A percentile compares a stretch with the other conserved stretches of the same genome.
Evolutionary conservation across 179 eudicot species (phyloP).

Genomic region (Spergularia azorica): DNA sequence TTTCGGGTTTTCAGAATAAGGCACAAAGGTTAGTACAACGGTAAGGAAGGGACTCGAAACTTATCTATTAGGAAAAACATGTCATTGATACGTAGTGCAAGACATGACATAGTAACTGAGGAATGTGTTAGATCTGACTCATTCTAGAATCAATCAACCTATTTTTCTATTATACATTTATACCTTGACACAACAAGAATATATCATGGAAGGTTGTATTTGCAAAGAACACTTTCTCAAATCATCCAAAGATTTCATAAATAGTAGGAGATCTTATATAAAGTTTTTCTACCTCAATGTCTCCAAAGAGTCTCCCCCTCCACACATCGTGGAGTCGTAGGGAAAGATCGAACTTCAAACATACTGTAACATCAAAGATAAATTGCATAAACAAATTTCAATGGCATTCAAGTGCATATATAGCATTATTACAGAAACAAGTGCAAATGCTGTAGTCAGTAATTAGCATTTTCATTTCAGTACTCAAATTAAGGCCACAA

Average conservation of each 20-base stretch:
- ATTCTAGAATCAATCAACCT: background rate
- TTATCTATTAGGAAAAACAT: background rate
- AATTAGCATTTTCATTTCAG: no score
- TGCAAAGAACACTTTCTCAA: background rate
- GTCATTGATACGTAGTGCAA: background rate
- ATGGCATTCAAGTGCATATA: background rate
- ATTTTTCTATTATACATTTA: background rate
- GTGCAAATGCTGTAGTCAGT: no score
- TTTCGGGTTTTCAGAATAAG: background rate
- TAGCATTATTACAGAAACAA: background rate
- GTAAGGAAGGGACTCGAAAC: background rate
- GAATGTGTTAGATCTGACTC: constrained; percentile 18
- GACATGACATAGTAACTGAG: background rate
- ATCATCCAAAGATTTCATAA: background rate
- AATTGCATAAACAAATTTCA: background rate
- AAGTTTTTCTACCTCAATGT: no score
- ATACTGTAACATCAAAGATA: background rate
- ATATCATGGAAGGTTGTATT: background rate
- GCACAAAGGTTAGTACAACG: background rate
- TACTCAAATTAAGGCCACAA: no score
- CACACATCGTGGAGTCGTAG: no score
- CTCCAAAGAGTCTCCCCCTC: no score
- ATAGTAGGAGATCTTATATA: no score
- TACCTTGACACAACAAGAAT: background rate
- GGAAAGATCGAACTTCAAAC: background rate